Evolutionary conservation across 2,329 filamentous ascomycete species (phyloP), one percentile per base, ranked within the genome.

Genomic region (Alternaria brassicae): DNA sequence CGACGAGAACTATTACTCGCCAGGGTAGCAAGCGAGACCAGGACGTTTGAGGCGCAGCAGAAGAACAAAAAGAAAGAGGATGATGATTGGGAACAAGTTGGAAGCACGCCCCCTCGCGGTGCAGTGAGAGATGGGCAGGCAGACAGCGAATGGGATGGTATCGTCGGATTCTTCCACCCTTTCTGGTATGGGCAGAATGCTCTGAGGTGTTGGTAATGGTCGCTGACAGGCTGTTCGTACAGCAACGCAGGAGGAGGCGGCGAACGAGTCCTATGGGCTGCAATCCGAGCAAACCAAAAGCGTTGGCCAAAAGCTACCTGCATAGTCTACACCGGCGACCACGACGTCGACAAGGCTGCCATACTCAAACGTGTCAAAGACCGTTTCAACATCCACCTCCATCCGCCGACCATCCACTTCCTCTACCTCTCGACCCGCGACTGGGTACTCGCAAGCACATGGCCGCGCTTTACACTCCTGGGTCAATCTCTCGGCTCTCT

Each of bases 221-320:
- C 37, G 40, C 71, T 77, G 39, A 76, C 58, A 56, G 30, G 27
- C n/a, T 19, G 12, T 12, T n/a, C 30, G 25, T 34, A 36, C 61
- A 95, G 91, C 79, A 98, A 99, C 81, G 95, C 95, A 50, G 95
- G 95, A 55, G 95, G 95, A 27, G 95, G 95, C 61, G 95, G 95
- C 63, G 95, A 99, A 80, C 86, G 95, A 76, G 95, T 99, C 41
- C 87, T 99, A 25, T 99, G 96, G 92, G 94, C 93, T 56, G 95
- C 95, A 10, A 91, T 99, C 61, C 88, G 92, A 60, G 92, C 94
- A 39, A 97, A 92, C 2, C 95, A 98, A 79, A 86, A 89, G 70
- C 87, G 90, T 66, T 97, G 92, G 88, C 95, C 94, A 2, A 90
- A 89, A 60, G 92, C 93, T 40, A 90, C 93, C 72, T 96, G 93